phyloP scores from a whole-genome alignment of 2,329 filamentous ascomycete species.

The Cladophialophora chaetospira region DNA sequence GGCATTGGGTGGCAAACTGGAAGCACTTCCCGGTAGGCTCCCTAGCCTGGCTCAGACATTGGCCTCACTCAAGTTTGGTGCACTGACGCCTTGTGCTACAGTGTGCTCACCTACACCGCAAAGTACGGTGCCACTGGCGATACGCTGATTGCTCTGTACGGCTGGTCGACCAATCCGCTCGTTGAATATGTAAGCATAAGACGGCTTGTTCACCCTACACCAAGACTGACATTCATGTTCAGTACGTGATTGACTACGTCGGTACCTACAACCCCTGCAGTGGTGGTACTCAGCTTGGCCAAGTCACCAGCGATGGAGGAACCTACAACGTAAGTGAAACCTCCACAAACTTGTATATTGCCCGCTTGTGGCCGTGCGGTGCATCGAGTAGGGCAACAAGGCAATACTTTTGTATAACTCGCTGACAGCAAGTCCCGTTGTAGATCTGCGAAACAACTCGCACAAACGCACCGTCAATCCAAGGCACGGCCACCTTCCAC shows the following conservation, averaged over 20 bases:
- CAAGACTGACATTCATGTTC: not conserved
- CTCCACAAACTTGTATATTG: not conserved
- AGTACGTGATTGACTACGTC: not conserved
- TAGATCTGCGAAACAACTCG: not conserved
- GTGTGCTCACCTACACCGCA: not conserved
- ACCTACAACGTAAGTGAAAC: not conserved
- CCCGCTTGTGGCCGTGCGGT: too few relatives aligned
- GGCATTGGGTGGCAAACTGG: not conserved
- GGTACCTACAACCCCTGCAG: not conserved
- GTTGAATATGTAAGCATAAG: not conserved
- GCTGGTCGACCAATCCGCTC: not conserved
- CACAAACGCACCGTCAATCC: not conserved
- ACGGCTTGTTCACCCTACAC: not conserved
- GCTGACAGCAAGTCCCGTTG: not conserved
- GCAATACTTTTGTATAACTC: not conserved
- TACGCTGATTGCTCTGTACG: not conserved
- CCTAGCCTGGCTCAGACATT: not conserved
- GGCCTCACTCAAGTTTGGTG: not conserved
- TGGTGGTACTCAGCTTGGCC: not conserved
- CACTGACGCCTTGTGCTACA: not conserved
- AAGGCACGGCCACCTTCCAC: not conserved
- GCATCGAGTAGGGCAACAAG: too few relatives aligned
- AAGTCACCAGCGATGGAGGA: not conserved
- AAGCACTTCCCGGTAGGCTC: not conserved
- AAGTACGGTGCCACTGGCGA: not conserved